Base-by-base conservation (phyloP, 345 rosid genomes). In the Salix viminalis region DNA sequence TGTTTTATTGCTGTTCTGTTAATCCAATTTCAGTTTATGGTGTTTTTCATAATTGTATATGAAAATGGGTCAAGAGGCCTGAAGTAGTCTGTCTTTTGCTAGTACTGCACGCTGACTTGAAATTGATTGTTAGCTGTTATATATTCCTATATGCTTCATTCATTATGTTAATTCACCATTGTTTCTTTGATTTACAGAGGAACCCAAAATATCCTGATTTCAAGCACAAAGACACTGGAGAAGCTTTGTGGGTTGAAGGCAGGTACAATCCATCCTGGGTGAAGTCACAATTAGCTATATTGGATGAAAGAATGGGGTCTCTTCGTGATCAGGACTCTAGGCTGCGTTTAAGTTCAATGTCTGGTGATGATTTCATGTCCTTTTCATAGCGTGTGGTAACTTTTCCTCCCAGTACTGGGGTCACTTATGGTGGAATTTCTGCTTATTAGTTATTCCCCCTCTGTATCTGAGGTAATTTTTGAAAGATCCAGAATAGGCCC, bases 191-290 rank as follows among this genome's bases (percentile, higher is more conserved):
- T 78, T 48, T 52, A 76, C 87, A 90, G 94, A 90, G 82, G 76
- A 89, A 61, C 85, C 92, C 88, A 15, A 89, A 86, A 67, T 85
- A 85, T 81, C 92, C 94, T 18, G 94, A 90, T 85, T 89, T 90
- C 79, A 89, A 87, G 83, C 92, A 90, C 82, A 90, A 90, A 75
- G 92, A 87, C 75, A 90, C 94, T 8, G 94, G 94, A 69, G 91
- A 90, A 84, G 89, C 89, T 71, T 70, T 89, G 69, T 89, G 91
- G 94, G 76, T 87, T 14, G 92, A 89, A 80, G 90, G 92, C 76
- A 80, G 85, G 81, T 70, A 84, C 72, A 90, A 86, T 78, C 94
- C 92, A 26, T 75, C 83, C 12, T 86, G 92, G 91, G 90, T 89
- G 75, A 89, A 86, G 73, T 85, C 90, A 52, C 91, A 89, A 65